These are phyloP conservation scores for Fusarium tupiense DNA, from an alignment of 2,329 filamentous ascomycete species.

Conservation along the genomic window DNA sequence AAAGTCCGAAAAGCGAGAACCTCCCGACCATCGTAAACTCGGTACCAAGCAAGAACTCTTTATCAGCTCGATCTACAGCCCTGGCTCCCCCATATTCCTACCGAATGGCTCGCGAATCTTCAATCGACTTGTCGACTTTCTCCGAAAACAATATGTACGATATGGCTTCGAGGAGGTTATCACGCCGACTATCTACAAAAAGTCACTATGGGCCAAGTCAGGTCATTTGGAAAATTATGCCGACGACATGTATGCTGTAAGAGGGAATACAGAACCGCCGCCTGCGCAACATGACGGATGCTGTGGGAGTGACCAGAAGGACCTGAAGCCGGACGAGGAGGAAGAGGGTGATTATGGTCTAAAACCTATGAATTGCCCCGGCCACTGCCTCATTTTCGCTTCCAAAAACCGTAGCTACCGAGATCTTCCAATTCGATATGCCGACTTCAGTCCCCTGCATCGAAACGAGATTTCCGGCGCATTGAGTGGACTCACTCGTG, in stretches of 20 bases:
- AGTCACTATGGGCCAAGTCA: slow-evolving; percentile 84
- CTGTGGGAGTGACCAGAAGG: slow-evolving; percentile 46
- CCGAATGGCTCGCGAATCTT: slow-evolving; percentile 85
- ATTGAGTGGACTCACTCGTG: slow-evolving; percentile 82
- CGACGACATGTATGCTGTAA: slow-evolving; percentile 91
- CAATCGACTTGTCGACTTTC: slow-evolving; percentile 82
- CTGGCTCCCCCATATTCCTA: slow-evolving; percentile 85
- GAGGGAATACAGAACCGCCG: slow-evolving; percentile 54
- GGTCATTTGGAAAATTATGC: slow-evolving; percentile 91
- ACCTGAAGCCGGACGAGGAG: slow-evolving; percentile 57
- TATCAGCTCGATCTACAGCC: slow-evolving; percentile 80
- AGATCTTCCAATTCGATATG: slow-evolving; percentile 84
- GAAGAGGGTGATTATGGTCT: slow-evolving; percentile 79
- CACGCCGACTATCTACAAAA: slow-evolving; percentile 91
- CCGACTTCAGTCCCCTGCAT: slow-evolving; percentile 88
- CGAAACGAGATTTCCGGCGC: slow-evolving; percentile 87
- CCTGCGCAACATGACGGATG: slow-evolving; percentile 33
- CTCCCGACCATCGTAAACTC: slow-evolving; percentile 68
- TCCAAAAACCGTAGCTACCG: slow-evolving; percentile 78
- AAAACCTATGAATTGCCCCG: slow-evolving; percentile 94
- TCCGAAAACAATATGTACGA: slow-evolving; percentile 83
- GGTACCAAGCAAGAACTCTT: slow-evolving; percentile 78
- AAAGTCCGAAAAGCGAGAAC: slow-evolving; percentile 44
- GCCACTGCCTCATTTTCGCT: slow-evolving; percentile 86
- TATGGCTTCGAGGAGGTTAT: slow-evolving; percentile 92